A percentile compares a stretch with the other conserved stretches of the same genome.
Evolutionary conservation across 805 yeast genomes (phyloP).

Genomic region (Candida tammaniensis): DNA sequence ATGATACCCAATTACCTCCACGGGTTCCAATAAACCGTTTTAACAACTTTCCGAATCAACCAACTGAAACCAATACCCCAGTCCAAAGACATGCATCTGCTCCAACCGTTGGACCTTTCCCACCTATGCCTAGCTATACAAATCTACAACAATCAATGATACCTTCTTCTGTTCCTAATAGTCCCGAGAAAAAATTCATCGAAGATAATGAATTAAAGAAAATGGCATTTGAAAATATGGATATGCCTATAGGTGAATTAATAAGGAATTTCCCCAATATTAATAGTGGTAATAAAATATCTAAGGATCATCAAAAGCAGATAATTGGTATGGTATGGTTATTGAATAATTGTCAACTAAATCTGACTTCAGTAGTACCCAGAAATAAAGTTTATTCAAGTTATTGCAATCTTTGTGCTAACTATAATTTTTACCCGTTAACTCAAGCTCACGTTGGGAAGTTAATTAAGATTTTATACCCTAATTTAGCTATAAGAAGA

Average conservation of each 20-base stretch:
- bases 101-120: neutral
- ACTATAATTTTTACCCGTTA: slow-evolving; percentile 50
- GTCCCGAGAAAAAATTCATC: slow-evolving; percentile 6
- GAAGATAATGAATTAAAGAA: slow-evolving; percentile 8
- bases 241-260: slow-evolving; percentile 3
- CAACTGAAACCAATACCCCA: no score
- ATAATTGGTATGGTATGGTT: slow-evolving; percentile 82
- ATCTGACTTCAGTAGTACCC: slow-evolving; percentile 41
- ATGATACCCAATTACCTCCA: slow-evolving; percentile 1
- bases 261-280: neutral
- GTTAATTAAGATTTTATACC: slow-evolving; percentile 61
- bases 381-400: slow-evolving; percentile 42
- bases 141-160: neutral
- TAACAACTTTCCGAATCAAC: no score
- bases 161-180: slow-evolving; percentile 4
- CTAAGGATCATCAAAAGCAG: slow-evolving; percentile 63
- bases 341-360: slow-evolving; percentile 59
- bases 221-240: slow-evolving; percentile 5
- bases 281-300: slow-evolving; percentile 6
- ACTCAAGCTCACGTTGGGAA: slow-evolving; percentile 81
- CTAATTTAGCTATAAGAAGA: slow-evolving; percentile 69
- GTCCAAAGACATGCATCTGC: slow-evolving; percentile 3
- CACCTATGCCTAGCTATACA: neutral
- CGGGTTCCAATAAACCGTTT: no score
- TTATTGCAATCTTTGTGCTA: slow-evolving; percentile 39